Evolutionary conservation across 345 rosid genomes (phyloP).

Genomic region (Salix purpurea): DNA sequence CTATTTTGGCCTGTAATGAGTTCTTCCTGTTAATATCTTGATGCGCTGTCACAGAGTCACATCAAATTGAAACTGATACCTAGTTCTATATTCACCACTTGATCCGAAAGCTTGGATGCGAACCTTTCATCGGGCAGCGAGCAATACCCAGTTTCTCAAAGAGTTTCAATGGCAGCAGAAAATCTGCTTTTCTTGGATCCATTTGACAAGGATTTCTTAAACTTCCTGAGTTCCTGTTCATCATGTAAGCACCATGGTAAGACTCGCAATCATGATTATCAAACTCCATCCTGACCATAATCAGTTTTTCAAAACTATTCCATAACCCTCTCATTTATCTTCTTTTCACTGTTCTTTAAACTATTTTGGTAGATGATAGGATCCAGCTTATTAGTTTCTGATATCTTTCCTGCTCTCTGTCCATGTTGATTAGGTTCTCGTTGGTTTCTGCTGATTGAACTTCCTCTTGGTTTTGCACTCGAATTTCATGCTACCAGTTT

Average conservation of each 20-base stretch:
- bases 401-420: conserved; percentile 6
- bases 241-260: conserved; percentile 45
- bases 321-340: neutral
- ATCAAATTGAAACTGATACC: conserved; percentile 31
- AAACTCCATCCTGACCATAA: neutral
- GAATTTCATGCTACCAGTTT: neutral
- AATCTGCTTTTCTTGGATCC: conserved; percentile 68
- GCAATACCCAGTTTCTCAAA: conserved; percentile 59
- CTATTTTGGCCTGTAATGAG: neutral
- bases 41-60: conserved; percentile 37
- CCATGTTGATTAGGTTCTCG: neutral
- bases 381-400: conserved; percentile 74
- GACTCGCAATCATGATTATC: conserved; percentile 1
- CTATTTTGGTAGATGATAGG: conserved; percentile 37
- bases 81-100: conserved; percentile 66
- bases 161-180: conserved; percentile 58
- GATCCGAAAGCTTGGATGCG: conserved; percentile 72
- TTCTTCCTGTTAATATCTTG: conserved; percentile 15
- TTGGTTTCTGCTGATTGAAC: neutral
- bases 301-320: neutral
- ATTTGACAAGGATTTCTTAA: conserved; percentile 63
- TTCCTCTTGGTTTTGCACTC: neutral
- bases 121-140: conserved; percentile 67
- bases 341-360: neutral
- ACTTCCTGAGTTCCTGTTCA: conserved; percentile 56